Evolutionary conservation across 768 basidiomycete species (phyloP), one percentile per base, ranked within the genome.

Genomic region (Leucocoprinus leucothites): DNA sequence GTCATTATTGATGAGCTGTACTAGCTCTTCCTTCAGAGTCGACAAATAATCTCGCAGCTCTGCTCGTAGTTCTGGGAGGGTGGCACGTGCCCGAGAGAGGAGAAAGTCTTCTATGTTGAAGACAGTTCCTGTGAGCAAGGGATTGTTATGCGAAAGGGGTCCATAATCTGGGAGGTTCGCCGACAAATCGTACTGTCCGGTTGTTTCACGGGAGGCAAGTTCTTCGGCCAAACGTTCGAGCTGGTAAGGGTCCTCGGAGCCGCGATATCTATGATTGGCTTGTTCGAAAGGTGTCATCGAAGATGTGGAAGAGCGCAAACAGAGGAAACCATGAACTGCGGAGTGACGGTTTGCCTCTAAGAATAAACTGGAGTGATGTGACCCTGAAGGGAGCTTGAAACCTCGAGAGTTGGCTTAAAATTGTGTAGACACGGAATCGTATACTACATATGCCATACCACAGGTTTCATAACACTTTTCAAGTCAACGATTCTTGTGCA

Each of bases 1-100:
- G 71, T 98, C 97, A 62, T 94, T 89, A 70, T 99, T 98, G 67
- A 98, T 97, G 64, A 98, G 84, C 64, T 86, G 86, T 26, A 98
- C 94, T 34, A 99, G 80, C 67, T 97, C 96, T 67, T 95, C 92
- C 69, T 96, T 94, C 59, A 99, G 72, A 9, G 79, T 74, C 0
- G 83, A 81, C 57, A 93, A 76, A 67, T 98, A 98, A 50, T 92
- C 85, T 28, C 94, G 81, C 19, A 99, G 76, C 67, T 99, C 95
- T 3, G 82, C 71, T 51, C 94, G 86, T 28, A 98, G 76, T 68
- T 98, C 96, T 26, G 89, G 86, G 18, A 97, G 79, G 9, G 93
- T 91, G 0, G 88, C 89, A 61, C 91, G 86, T 25, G 88, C 78
- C 44, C 95, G 83, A 11, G 91, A 91, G 41, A 94, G 81, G 2